Evolutionary conservation across 2,329 filamentous ascomycete species (phyloP).

Genomic region (Corinectria fuckeliana): DNA sequence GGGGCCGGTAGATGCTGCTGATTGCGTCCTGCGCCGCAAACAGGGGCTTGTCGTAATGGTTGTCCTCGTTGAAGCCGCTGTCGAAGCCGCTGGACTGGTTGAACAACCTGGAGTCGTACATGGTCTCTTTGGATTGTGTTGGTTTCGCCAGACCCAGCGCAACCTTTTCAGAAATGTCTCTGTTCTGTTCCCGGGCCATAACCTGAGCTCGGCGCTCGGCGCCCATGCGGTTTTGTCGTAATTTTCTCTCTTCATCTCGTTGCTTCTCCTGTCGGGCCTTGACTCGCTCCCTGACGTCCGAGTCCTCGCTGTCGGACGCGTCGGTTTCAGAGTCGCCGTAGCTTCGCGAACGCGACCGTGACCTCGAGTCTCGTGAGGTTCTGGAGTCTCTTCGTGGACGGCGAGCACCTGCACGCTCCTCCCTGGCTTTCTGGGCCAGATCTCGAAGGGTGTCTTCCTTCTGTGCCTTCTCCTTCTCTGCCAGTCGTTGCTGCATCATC

Average conservation of each 20-base stretch:
- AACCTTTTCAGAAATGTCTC: constrained; percentile 97
- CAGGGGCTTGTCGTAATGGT: constrained; percentile 94
- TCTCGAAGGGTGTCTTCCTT: constrained; percentile 92
- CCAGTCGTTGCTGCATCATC: constrained; percentile 92
- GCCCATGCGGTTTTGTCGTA: constrained; percentile 95
- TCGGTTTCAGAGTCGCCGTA: constrained; percentile 61
- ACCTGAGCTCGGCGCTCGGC: constrained; percentile 89
- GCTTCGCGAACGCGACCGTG: constrained; percentile 51
- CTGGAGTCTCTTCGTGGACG: constrained; percentile 48
- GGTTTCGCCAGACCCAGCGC: constrained; percentile 94
- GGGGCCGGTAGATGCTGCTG: constrained; percentile 89
- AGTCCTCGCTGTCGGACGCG: constrained; percentile 64
- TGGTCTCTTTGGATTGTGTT: constrained; percentile 87
- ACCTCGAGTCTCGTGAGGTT: constrained; percentile 49
- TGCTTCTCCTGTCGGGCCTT: constrained; percentile 77
- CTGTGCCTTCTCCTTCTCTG: constrained; percentile 93
- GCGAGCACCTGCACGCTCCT: constrained; percentile 70
- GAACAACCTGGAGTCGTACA: constrained; percentile 97
- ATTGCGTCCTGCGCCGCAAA: constrained; percentile 96
- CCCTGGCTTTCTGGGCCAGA: constrained; percentile 88
- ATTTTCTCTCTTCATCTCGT: constrained; percentile 84
- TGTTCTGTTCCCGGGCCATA: constrained; percentile 93
- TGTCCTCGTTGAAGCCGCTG: constrained; percentile 94
- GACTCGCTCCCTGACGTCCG: constrained; percentile 77
- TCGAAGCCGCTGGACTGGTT: constrained; percentile 93